Evolutionary conservation across 495 filamentous ascomycete genomes (phyloP), one percentile per base, ranked within the genome.

Genomic region (Penicillium lividum): DNA sequence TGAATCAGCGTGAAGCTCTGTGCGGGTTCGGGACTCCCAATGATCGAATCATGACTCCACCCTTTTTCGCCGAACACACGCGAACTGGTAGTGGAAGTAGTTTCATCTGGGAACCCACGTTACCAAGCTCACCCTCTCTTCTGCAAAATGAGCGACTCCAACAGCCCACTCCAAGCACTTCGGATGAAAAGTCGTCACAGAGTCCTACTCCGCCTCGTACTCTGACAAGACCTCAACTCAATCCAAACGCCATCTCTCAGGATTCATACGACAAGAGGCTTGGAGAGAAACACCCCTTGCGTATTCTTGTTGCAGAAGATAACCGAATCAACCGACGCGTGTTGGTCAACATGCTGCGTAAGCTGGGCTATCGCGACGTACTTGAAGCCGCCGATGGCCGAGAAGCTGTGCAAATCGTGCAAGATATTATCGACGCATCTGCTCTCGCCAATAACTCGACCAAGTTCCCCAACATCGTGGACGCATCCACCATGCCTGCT

Each of bases 301-400:
- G 82, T 15, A 88, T 89, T 60, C 80, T 92, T 5, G 85, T 93
- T 7, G 90, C 86, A 15, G 89, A 93, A 73, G 89, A 93, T 73
- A 93, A 92, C 73, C 80, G 79, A 38, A 89, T 91, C 66, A 92
- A 92, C 67, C 86, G 89, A n/a, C 84, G 82, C 38, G 82, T 93
- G 3, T 77, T 90, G 18, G 81, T 88, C 30, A 84, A 75, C 62
- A 90, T 90, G 83, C 77, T 93, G 3, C 72, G 76, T 22, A 89
- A 88, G 58, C 77, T 92, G 7, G 89, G 89, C 15, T 91, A 92
- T 66, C 68, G 65, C 13, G 77, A 80, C 34, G 79, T 92, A 30
- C 79, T 80, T 46, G 84, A 91, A 70, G 89, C 90, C 4, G 84
- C 85, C 58, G 87, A 93, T 64, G 89, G 89, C 34, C 75, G 79